phyloP scores from a whole-genome alignment of 2,329 filamentous ascomycete species.

The Meredithiella fracta region DNA sequence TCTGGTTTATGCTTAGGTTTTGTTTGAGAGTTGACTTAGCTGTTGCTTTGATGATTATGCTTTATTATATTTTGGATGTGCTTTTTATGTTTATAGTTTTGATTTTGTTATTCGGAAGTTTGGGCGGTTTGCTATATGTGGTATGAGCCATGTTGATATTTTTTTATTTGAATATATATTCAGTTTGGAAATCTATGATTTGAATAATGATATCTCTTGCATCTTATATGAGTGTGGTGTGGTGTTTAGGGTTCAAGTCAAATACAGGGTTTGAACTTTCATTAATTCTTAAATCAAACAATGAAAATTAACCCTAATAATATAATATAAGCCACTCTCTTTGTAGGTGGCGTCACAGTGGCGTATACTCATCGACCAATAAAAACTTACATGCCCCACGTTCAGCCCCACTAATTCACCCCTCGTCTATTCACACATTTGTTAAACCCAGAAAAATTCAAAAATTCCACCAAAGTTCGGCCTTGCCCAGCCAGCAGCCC shows the following conservation, averaged over 20 bases:
- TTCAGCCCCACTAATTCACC: constrained; percentile 1
- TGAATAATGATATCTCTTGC: too few relatives aligned
- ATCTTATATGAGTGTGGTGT: too few relatives aligned
- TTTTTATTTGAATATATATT: background rate
- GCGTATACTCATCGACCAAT: background rate
- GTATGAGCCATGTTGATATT: background rate
- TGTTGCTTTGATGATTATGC: background rate
- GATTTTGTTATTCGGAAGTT: background rate
- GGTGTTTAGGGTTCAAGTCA: background rate
- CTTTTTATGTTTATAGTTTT: background rate
- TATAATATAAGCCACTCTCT: background rate
- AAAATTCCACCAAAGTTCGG: constrained; percentile 4
- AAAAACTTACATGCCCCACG: background rate
- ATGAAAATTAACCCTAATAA: background rate
- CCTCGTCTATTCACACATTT: constrained; percentile 14
- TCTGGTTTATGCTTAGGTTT: background rate
- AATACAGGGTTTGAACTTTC: background rate
- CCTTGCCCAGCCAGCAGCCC: background rate
- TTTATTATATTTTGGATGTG: background rate
- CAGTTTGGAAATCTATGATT: too few relatives aligned
- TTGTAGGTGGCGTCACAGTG: background rate
- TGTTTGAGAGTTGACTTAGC: background rate
- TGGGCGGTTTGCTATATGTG: background rate
- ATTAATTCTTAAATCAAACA: background rate
- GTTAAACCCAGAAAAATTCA: constrained; percentile 13